Evolutionary conservation across 257 asterid genomes (phyloP).

Genomic region (Datura wrightii): DNA sequence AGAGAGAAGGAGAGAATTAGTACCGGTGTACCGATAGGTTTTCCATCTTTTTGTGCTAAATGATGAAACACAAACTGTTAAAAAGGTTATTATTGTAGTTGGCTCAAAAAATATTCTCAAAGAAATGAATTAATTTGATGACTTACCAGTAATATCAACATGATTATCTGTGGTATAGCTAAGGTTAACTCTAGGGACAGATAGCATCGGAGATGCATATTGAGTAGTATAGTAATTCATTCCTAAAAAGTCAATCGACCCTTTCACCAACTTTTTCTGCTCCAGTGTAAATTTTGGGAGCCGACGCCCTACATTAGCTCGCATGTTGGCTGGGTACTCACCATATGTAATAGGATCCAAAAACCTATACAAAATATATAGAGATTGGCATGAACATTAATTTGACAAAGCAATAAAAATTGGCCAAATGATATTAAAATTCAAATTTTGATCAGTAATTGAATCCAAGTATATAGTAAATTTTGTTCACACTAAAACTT

Average conservation of each 20-base stretch:
- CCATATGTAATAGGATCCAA: constrained; percentile 43
- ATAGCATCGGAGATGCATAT: constrained; percentile 40
- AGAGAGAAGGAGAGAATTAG: background rate
- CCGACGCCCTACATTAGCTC: constrained; percentile 32
- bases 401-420: background rate
- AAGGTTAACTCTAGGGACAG: constrained; percentile 34
- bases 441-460: background rate
- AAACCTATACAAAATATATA: constrained; percentile 31
- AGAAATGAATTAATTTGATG: constrained; percentile 15
- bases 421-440: background rate
- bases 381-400: background rate
- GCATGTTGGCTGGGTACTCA: constrained; percentile 41
- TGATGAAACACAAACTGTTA: background rate
- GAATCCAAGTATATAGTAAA: background rate
- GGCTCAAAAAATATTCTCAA: background rate
- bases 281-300: constrained; percentile 38
- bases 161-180: constrained; percentile 41
- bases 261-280: constrained; percentile 33
- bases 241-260: constrained; percentile 41
- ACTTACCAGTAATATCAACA: constrained; percentile 36
- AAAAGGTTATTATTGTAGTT: background rate
- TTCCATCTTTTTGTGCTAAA: constrained; percentile 40
- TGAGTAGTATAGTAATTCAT: constrained; percentile 40
- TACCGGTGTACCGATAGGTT: constrained; percentile 35
- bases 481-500: background rate